A percentile compares a stretch with the other conserved stretches of the same genome.
Evolutionary conservation across 805 yeast genomes (phyloP).

Genomic region (Candida hispaniensis): DNA sequence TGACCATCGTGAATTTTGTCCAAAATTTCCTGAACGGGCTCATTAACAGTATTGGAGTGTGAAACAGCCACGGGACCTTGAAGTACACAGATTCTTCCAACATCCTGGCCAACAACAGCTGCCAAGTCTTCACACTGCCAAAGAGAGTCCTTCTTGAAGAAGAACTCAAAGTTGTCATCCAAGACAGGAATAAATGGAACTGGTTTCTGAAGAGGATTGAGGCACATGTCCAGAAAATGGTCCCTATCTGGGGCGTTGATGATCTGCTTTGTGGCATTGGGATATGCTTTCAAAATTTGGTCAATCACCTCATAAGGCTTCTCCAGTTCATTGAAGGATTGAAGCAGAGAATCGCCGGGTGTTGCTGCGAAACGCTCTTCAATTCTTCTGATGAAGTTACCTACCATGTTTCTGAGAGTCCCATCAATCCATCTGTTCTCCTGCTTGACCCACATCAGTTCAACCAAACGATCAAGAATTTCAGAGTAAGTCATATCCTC

Average conservation of each 20-base stretch:
- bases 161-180: constrained; percentile 88
- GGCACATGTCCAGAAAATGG: constrained; percentile 73
- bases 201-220: constrained; percentile 84
- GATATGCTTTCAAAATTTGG: constrained; percentile 54
- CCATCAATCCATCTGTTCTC: constrained; percentile 81
- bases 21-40: constrained; percentile 84
- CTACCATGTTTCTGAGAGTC: constrained; percentile 76
- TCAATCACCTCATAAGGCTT: constrained; percentile 51
- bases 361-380: constrained; percentile 85
- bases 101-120: constrained; percentile 91
- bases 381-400: constrained; percentile 79
- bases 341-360: constrained; percentile 50
- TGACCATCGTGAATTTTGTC: constrained; percentile 88
- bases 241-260: constrained; percentile 93
- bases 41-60: constrained; percentile 75
- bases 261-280: constrained; percentile 68
- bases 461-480: constrained; percentile 77
- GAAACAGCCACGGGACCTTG: constrained; percentile 99
- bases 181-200: constrained; percentile 95
- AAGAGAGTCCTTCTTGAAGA: constrained; percentile 95
- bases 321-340: constrained; percentile 57
- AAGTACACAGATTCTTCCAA: constrained; percentile 96
- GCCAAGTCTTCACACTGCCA: constrained; percentile 98
- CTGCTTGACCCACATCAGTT: constrained; percentile 72
- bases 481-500: constrained; percentile 94